Base-by-base conservation (phyloP, 768 basidiomycete genomes). In the Dentipellis fragilis region DNA sequence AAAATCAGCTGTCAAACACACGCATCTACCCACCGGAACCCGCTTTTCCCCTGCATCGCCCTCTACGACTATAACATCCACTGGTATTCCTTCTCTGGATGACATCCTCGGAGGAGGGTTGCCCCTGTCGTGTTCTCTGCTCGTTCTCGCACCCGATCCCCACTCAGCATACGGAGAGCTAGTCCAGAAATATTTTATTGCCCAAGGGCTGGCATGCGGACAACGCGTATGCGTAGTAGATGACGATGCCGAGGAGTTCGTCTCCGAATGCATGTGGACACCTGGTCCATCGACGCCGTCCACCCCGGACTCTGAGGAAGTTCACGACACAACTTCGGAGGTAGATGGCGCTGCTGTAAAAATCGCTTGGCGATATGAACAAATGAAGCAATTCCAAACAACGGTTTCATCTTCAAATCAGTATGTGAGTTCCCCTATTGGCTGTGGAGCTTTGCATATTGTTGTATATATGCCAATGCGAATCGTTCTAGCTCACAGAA, bases 311-410 rank as follows among this genome's bases (percentile, higher is more conserved):
- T 73, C 71, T 17, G 69, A 71, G 29, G 75, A 77, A 42, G 71
- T 74, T 37, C 66, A 67, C 16, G 69, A 69, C 23, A 64, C 56
- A n/a, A 61, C 60, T 36, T 60, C 59, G n/a, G 65, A 66, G 11
- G 75, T 75, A 60, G 65, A 63, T 37, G 77, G 72, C 42, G 75
- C 81, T 23, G 84, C 83, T 63, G 87, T 94, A 60, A 95, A 89
- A 73, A 98, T 99, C 63, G 96, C 96, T 34, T 99, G 96, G 90
- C 80, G 96, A 65, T 99, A 99, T 69, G 91, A 92, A 64, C 79
- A 84, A 56, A 89, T 97, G 89, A 89, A 87, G 71, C 84, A 77
- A 70, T 95, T 96, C 68, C 81, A 90, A 71, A 96, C 93, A 4
- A 92, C 90, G 2, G 83, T 93, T 19, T 66, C 74, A 38, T 59